These are phyloP conservation scores for Dendrobium huoshanense DNA, from an alignment of 106 monocot species.

Conservation along the genomic window DNA sequence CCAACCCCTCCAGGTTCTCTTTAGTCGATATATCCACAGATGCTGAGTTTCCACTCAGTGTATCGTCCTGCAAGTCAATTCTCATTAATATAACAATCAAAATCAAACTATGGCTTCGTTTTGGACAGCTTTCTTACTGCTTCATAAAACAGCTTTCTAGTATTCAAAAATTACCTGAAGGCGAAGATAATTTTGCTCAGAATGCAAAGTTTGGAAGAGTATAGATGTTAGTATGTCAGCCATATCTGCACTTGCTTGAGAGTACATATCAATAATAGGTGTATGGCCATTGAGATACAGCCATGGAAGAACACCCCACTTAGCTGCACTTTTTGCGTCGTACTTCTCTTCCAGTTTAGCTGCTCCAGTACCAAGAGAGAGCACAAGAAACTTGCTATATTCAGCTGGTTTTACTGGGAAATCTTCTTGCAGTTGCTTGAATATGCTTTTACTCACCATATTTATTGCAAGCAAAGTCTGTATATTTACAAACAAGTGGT, in stretches of 20 bases:
- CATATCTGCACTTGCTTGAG: slow-evolving; percentile 58
- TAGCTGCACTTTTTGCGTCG: slow-evolving; percentile 19
- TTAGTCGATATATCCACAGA: slow-evolving; percentile 45
- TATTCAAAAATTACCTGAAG: slow-evolving; percentile 33
- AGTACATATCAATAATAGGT: slow-evolving; percentile 61
- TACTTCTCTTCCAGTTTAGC: slow-evolving; percentile 23
- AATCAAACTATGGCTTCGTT: no score
- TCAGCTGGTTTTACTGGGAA: slow-evolving; percentile 49
- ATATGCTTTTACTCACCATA: slow-evolving; percentile 32
- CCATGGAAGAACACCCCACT: slow-evolving; percentile 65
- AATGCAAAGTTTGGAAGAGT: slow-evolving; percentile 41
- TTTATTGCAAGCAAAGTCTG: slow-evolving; percentile 60
- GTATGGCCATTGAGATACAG: slow-evolving; percentile 25
- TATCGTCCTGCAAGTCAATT: slow-evolving; percentile 32
- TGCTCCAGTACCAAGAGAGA: slow-evolving; percentile 60
- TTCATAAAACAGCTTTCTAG: no score
- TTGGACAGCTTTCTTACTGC: no score
- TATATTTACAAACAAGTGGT: no score
- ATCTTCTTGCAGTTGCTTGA: slow-evolving; percentile 33
- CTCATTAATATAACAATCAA: no score
- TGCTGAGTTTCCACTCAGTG: slow-evolving; percentile 21
- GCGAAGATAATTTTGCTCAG: slow-evolving; percentile 49
- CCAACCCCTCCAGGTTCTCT: slow-evolving; percentile 36
- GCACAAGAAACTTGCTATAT: slow-evolving; percentile 40
- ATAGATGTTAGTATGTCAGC: slow-evolving; percentile 54